These are phyloP conservation scores for Colletotrichum chlorophyti DNA, from an alignment of 2,329 filamentous ascomycete species.

Conservation along the genomic window DNA sequence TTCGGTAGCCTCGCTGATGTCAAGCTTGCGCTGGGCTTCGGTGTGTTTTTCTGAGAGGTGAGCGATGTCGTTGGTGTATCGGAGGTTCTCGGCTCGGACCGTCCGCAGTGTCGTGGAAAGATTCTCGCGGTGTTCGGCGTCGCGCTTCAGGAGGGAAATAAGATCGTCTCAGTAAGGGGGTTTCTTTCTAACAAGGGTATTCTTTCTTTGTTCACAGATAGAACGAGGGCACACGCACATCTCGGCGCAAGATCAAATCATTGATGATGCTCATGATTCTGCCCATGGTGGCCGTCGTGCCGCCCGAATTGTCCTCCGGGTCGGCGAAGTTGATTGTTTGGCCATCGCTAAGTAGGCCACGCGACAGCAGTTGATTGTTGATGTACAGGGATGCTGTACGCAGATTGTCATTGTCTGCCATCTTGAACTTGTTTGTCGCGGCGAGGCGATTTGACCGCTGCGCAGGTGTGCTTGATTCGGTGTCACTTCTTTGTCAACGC, in stretches of 20 bases:
- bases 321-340: slow-evolving; percentile 83
- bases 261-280: slow-evolving; percentile 92
- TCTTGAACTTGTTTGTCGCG: slow-evolving; percentile 35
- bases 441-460: slow-evolving; percentile 2
- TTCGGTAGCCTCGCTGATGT: slow-evolving; percentile 73
- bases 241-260: slow-evolving; percentile 87
- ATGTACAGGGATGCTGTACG: slow-evolving; percentile 74
- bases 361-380: slow-evolving; percentile 73
- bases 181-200: neutral
- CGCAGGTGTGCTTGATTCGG: neutral
- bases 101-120: slow-evolving; percentile 79
- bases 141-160: slow-evolving; percentile 64
- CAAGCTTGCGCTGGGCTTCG: slow-evolving; percentile 62
- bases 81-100: slow-evolving; percentile 76
- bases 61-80: slow-evolving; percentile 73
- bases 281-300: slow-evolving; percentile 75
- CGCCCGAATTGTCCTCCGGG: slow-evolving; percentile 68
- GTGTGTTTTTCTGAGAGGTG: slow-evolving; percentile 60
- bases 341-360: slow-evolving; percentile 71
- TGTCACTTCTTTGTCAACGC: slow-evolving; percentile 1
- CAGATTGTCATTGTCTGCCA: slow-evolving; percentile 67
- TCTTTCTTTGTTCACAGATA: neutral
- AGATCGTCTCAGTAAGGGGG: slow-evolving; percentile 14
- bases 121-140: slow-evolving; percentile 86
- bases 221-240: slow-evolving; percentile 63